These are phyloP conservation scores for Pichia deserticola DNA, from an alignment of 805 yeast species.

Conservation along the genomic window DNA sequence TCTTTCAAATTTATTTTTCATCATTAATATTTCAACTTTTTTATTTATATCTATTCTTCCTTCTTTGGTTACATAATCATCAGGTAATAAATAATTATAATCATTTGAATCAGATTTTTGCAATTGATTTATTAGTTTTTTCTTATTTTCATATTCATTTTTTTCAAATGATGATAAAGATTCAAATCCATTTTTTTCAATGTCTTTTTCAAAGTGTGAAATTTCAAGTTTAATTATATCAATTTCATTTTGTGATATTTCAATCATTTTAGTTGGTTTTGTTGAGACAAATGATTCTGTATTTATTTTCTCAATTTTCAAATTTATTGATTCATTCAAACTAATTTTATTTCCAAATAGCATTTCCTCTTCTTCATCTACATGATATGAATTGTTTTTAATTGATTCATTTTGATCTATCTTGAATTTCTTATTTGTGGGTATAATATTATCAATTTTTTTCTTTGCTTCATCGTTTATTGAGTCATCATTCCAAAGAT, in stretches of 20 bases:
- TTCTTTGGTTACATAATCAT: conserved; percentile 44
- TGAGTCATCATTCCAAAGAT: conserved; percentile 1
- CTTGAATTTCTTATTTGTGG: neutral
- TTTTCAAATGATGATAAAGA: conserved; percentile 41
- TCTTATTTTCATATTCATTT: conserved; percentile 43
- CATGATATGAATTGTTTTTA: too few relatives aligned
- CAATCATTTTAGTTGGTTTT: conserved; percentile 36
- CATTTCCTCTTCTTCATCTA: neutral
- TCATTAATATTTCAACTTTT: conserved; percentile 43
- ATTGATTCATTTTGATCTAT: too few relatives aligned
- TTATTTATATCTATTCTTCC: conserved; percentile 49
- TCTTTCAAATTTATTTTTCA: conserved; percentile 26
- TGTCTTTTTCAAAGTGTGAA: conserved; percentile 40
- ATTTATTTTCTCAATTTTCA: too few relatives aligned
- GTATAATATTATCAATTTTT: neutral
- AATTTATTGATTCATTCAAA: conserved; percentile 11
- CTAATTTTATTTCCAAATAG: conserved; percentile 2
- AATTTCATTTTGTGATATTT: conserved; percentile 42
- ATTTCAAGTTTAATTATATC: conserved; percentile 40
- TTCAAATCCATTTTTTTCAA: conserved; percentile 46
- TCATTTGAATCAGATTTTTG: conserved; percentile 20
- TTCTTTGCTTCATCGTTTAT: neutral
- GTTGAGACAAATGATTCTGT: conserved; percentile 4
- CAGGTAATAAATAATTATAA: conserved; percentile 48
- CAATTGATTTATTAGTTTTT: conserved; percentile 38